Evolutionary conservation across 2,329 filamentous ascomycete genomes (phyloP), one percentile per base, ranked within the genome.

Genomic region (Fusarium equiseti): DNA sequence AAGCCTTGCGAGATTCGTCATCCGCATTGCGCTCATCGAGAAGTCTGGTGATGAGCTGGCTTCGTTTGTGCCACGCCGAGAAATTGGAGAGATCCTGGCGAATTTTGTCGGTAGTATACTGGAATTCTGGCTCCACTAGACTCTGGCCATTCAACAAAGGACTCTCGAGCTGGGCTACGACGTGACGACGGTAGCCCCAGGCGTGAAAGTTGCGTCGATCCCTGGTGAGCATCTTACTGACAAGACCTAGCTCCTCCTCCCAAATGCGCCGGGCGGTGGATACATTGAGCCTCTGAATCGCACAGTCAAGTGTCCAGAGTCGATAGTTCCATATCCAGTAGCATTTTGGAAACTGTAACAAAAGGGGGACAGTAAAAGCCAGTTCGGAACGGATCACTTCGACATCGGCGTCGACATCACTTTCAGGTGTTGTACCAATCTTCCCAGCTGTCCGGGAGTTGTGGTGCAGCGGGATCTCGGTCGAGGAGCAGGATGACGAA

Each of bases 251-350:
- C 79, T 99, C 96, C 68, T 91, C 90, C 74, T 91, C 85, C 96
- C 96, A 99, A 52, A 98, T 84, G 42, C 85, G 81, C 24, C 87
- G 86, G 3, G 93, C 89, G 18, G 83, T 77, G 0, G 83, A 61
- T 2, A 81, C 68, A 4, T 89, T 86, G 12, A 97, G 84, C 20
- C 90, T 84, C 15, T 85, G 78, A 49, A 91, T 92, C 35, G 90
- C 90, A 78, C 93, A 88, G 58, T 91, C 84, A 16, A 99, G 84
- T 5, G 95, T 84, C 95, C 96, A 99, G 48, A 91, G 82, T 29
- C 96, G 91, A 81, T 98, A 95, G 74, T 97, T 97, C 96, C 96
- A 99, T 76, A 99, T 95, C 95, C 96, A 98, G 83, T 99, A 99
- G 85, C 96, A 98, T 80, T 99, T 99, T 9, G 96, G 96, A 72